Percentiles rank a stretch among this genome's conserved stretches.
phyloP scores from a whole-genome alignment of 2,329 filamentous ascomycete species.

The Epichloe scottii region DNA sequence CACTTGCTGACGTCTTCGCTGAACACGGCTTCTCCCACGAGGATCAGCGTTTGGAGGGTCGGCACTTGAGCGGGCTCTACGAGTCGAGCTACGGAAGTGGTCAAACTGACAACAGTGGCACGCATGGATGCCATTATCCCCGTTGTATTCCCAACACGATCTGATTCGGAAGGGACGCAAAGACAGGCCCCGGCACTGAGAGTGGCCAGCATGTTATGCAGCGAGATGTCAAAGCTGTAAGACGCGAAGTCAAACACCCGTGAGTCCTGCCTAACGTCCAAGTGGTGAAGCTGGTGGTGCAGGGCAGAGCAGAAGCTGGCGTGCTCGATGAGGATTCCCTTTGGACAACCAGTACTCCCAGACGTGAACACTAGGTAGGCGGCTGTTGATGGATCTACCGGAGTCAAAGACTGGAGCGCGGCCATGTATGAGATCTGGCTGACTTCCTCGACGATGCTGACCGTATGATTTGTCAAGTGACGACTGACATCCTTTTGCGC shows the following conservation, averaged over 20 bases:
- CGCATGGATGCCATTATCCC: too few relatives aligned
- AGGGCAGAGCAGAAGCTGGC: conserved; percentile 1
- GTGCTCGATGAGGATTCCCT: conserved; percentile 9
- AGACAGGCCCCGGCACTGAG: conserved; percentile 4
- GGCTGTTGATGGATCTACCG: not conserved
- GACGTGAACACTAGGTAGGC: conserved; percentile 9
- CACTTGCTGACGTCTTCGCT: not conserved
- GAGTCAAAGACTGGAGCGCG: not conserved
- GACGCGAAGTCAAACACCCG: conserved; percentile 5
- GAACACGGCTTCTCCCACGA: too few relatives aligned
- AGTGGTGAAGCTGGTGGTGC: not conserved
- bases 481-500: not conserved
- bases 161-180: not conserved
- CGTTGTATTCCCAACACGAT: not conserved
- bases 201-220: conserved; percentile 1
- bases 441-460: not conserved
- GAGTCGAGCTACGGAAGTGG: too few relatives aligned
- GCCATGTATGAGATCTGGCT: too few relatives aligned
- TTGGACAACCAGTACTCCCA: conserved; percentile 10
- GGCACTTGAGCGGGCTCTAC: too few relatives aligned
- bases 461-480: not conserved
- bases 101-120: too few relatives aligned
- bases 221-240: conserved; percentile 4
- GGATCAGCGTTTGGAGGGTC: too few relatives aligned
- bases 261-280: not conserved